phyloP scores from a whole-genome alignment of 768 basidiomycete species.

The Termitomyces sp. region DNA sequence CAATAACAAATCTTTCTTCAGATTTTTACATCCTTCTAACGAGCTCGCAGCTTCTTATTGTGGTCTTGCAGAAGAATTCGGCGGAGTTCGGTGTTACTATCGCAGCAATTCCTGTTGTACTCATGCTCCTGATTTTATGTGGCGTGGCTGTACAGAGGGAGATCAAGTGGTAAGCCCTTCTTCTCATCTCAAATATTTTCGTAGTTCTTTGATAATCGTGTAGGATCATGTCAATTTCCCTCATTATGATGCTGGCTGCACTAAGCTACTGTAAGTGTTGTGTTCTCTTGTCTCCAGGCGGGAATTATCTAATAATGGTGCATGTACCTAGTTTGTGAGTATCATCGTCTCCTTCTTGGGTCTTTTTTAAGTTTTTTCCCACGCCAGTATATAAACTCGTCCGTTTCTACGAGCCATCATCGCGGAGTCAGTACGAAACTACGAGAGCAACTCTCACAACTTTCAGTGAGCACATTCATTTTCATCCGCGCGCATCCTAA shows the following conservation, averaged over 20 bases:
- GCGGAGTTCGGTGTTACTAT: conserved; percentile 83
- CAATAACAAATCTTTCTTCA: background rate
- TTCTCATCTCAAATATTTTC: background rate
- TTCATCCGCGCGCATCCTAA: background rate
- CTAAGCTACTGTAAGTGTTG: conserved; percentile 72
- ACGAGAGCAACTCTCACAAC: conserved; percentile 77
- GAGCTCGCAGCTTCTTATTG: conserved; percentile 65
- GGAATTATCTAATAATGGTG: background rate
- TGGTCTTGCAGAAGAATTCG: conserved; percentile 60
- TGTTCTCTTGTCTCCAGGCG: conserved; percentile 3
- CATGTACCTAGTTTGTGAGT: conserved; percentile 35
- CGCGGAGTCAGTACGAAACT: conserved; percentile 53
- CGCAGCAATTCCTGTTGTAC: conserved; percentile 77
- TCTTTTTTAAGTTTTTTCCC: background rate
- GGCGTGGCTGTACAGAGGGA: conserved; percentile 74
- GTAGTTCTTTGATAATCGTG: background rate
- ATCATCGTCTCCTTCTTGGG: background rate
- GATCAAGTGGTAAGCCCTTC: conserved; percentile 67
- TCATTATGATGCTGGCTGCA: conserved; percentile 77
- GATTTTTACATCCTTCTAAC: background rate
- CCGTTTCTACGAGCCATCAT: conserved; percentile 69
- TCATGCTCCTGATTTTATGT: conserved; percentile 61
- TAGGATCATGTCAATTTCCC: conserved; percentile 70
- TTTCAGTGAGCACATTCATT: conserved; percentile 54
- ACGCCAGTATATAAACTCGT: conserved; percentile 76